Percentiles rank a stretch among this genome's conserved stretches.
phyloP scores from a whole-genome alignment of 768 basidiomycete genomes.

The Collybia mongolica region DNA sequence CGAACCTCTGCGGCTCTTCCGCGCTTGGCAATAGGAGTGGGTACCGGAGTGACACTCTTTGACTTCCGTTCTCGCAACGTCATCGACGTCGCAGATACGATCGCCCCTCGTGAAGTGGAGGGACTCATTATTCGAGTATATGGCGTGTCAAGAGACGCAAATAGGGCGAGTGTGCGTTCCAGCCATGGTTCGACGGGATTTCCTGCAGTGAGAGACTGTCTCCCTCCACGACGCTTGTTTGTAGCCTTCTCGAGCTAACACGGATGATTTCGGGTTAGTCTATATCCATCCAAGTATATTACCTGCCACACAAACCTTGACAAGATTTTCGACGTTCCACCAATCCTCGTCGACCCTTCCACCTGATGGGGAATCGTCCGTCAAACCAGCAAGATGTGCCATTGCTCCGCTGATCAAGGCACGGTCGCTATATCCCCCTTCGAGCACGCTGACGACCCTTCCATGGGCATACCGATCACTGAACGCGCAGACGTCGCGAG shows the following conservation, averaged over 20 bases:
- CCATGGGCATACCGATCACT: constrained; percentile 66
- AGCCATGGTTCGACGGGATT: constrained; percentile 52
- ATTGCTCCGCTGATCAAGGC: constrained; percentile 82
- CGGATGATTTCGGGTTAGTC: background rate
- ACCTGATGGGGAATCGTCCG: constrained; percentile 29
- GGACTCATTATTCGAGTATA: constrained; percentile 2
- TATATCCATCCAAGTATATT: background rate
- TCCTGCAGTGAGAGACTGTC: constrained; percentile 34
- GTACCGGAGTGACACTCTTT: constrained; percentile 9
- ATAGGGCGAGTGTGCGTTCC: constrained; percentile 49
- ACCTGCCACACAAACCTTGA: constrained; percentile 40
- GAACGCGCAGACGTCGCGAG: constrained; percentile 65
- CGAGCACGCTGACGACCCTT: constrained; percentile 82
- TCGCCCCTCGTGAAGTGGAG: background rate
- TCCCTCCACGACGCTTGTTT: constrained; percentile 57
- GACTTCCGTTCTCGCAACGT: constrained; percentile 12
- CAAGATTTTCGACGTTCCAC: constrained; percentile 66
- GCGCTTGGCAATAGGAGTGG: background rate
- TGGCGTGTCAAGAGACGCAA: constrained; percentile 41
- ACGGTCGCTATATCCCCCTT: constrained; percentile 93
- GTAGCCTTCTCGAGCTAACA: constrained; percentile 62
- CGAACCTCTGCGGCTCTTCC: background rate
- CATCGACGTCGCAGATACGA: constrained; percentile 6
- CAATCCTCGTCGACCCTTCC: constrained; percentile 46
- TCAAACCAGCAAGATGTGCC: constrained; percentile 77